Evolutionary conservation across 495 filamentous ascomycete genomes (phyloP).

Genomic region (Xylaria scruposa): DNA sequence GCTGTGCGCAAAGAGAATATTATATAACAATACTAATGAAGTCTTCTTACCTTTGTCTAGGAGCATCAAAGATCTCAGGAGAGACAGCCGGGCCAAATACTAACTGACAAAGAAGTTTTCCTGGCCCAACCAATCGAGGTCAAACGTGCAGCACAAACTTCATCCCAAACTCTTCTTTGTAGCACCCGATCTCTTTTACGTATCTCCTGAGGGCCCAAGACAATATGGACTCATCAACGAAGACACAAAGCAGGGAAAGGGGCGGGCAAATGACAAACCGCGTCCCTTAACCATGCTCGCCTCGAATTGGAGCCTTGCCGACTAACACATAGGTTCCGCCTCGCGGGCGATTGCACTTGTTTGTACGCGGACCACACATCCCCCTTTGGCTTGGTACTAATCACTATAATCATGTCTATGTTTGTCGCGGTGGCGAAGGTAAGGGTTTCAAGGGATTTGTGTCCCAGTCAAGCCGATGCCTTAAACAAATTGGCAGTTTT

Average conservation of each 20-base stretch:
- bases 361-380: background rate
- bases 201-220: background rate
- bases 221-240: background rate
- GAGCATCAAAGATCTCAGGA: background rate
- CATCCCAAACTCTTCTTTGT: background rate
- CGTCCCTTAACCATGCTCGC: background rate
- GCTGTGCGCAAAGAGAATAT: background rate
- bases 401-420: no score
- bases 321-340: background rate
- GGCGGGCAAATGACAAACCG: background rate
- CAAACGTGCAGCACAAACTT: background rate
- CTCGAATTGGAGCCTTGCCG: background rate
- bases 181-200: background rate
- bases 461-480: background rate
- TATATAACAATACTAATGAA: background rate
- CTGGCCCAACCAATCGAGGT: background rate
- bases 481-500: no score
- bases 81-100: background rate
- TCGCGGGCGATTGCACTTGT: background rate
- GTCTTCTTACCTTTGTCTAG: background rate
- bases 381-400: background rate
- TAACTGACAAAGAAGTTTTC: constrained; percentile 4
- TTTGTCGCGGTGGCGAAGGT: background rate
- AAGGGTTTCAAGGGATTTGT: background rate
- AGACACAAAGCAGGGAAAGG: background rate